phyloP scores from a whole-genome alignment of 805 yeast species.

The Cyberlindnera galapagoensis region DNA sequence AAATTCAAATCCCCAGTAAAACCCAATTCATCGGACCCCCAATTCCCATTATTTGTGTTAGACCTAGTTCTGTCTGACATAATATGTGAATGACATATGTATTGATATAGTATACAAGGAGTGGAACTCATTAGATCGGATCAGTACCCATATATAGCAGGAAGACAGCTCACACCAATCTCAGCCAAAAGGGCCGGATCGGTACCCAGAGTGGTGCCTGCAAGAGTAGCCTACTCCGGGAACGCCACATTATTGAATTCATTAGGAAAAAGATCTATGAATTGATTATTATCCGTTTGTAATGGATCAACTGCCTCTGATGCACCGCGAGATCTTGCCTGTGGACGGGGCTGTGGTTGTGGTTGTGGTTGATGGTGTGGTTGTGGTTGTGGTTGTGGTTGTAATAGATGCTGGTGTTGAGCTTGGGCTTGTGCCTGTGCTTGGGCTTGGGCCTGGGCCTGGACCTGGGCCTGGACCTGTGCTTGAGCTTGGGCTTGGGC shows the following conservation, averaged over 20 bases:
- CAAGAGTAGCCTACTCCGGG: no score
- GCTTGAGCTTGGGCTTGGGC: not conserved
- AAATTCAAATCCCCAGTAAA: slow-evolving; percentile 12
- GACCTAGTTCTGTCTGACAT: no score
- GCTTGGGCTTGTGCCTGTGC: not conserved
- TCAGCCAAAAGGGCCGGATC: no score
- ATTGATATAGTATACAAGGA: no score
- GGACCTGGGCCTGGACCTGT: not conserved
- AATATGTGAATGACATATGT: no score
- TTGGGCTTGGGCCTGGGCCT: not conserved
- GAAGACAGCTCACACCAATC: no score
- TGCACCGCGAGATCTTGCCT: slow-evolving; percentile 3
- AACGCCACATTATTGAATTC: no score
- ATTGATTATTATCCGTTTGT: slow-evolving; percentile 19
- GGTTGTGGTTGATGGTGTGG: slow-evolving; percentile 3
- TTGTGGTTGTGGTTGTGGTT: slow-evolving; percentile 1
- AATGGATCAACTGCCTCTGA: slow-evolving; percentile 21
- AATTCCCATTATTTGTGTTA: slow-evolving; percentile 1
- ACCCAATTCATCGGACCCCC: slow-evolving; percentile 5
- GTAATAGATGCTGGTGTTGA: no score
- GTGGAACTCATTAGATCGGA: no score
- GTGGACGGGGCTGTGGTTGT: slow-evolving; percentile 1
- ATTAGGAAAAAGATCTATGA: slow-evolving; percentile 21
- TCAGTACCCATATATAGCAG: no score
- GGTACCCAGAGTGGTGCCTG: no score